A percentile compares a stretch with the other conserved stretches of the same genome.
phyloP scores from a whole-genome alignment of 2,329 filamentous ascomycete species.

The Gnomoniopsis smithogilvyi region DNA sequence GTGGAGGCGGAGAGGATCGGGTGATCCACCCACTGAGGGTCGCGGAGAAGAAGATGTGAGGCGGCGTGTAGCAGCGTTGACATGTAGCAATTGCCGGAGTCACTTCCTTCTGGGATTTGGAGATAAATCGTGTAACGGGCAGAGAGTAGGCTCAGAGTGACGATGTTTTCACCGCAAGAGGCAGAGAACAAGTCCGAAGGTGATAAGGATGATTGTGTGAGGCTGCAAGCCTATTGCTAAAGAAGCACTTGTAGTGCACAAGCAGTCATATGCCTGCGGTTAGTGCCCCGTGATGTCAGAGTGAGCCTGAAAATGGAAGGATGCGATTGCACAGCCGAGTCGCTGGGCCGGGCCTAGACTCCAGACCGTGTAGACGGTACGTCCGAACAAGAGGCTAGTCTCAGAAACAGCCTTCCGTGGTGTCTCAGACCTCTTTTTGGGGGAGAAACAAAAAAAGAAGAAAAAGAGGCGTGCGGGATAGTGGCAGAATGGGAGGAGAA shows the following conservation, averaged over 20 bases:
- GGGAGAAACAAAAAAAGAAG: not conserved
- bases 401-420: not conserved
- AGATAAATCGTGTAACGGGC: no score
- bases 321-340: not conserved
- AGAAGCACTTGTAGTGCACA: not conserved
- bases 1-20: not conserved
- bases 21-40: conserved; percentile 1
- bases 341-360: not conserved
- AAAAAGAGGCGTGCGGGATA: no score
- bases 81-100: not conserved
- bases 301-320: not conserved
- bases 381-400: not conserved
- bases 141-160: no score
- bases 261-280: not conserved
- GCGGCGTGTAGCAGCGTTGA: conserved; percentile 4
- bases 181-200: no score
- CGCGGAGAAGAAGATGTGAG: not conserved
- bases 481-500: not conserved
- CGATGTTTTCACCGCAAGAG: no score
- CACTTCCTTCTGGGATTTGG: no score
- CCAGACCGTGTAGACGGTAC: not conserved
- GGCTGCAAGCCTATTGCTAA: not conserved
- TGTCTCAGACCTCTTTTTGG: not conserved
- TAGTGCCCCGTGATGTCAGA: not conserved
- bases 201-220: no score